A percentile compares a stretch with the other conserved stretches of the same genome.
Conservation (phyloP, 257 asterid genomes). For the Agastache rugosa region DNA sequence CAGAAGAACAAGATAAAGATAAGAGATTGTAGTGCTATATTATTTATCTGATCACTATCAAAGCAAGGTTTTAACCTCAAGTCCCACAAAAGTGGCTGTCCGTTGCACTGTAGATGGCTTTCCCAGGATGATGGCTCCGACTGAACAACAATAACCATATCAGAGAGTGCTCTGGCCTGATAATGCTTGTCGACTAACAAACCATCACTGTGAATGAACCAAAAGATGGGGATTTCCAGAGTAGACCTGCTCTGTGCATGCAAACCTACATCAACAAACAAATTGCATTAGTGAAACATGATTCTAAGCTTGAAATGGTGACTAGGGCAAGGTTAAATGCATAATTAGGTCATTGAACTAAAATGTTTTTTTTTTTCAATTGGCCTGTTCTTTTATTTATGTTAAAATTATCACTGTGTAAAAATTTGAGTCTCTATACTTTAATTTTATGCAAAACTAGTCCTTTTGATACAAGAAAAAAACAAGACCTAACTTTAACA, state of each 20-base stretch:
- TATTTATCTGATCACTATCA: conserved; percentile 29
- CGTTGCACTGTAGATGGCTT: conserved; percentile 98
- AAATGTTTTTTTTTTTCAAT: background rate
- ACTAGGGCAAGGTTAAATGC: background rate
- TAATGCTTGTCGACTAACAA: conserved; percentile 93
- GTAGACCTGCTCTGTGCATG: conserved; percentile 95
- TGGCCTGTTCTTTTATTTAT: background rate
- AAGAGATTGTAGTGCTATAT: conserved; percentile 24
- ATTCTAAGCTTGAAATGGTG: conserved; percentile 21
- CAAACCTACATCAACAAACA: conserved; percentile 67
- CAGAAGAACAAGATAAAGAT: conserved; percentile 23
- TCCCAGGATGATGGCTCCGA: conserved; percentile 96
- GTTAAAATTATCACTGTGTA: background rate
- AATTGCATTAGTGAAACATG: conserved; percentile 27
- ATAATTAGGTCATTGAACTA: background rate
- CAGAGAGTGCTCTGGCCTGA: conserved; percentile 94
- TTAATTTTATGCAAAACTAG: background rate
- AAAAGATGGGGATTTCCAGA: conserved; percentile 89
- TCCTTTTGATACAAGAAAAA: background rate
- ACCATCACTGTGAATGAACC: conserved; percentile 91
- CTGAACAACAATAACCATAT: conserved; percentile 97
- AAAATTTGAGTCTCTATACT: background rate
- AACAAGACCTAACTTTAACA: background rate
- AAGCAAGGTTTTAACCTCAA: conserved; percentile 64
- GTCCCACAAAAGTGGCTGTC: conserved; percentile 81